phyloP scores from a whole-genome alignment of 2,329 filamentous ascomycete species.

The Cephalotrichum gorgonifer region DNA sequence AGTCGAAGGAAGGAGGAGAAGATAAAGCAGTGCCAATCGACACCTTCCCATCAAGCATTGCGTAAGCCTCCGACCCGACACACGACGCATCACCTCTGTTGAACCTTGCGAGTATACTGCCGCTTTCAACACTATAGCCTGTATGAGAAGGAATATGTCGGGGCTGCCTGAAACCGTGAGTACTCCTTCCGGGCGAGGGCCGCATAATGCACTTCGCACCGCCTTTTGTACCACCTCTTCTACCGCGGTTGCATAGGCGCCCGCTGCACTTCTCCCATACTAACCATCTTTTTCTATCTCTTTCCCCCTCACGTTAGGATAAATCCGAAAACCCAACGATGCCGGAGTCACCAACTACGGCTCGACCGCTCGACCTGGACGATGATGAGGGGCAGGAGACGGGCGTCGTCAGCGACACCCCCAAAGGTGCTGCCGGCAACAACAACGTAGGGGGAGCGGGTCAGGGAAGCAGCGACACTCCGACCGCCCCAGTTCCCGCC shows the following conservation, averaged over 20 bases:
- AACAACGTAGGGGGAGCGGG: conserved; percentile 12
- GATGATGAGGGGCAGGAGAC: conserved; percentile 60
- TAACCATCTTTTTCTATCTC: background rate
- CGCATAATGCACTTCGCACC: background rate
- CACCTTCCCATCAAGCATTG: background rate
- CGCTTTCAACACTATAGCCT: background rate
- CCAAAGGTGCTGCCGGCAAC: conserved; percentile 11
- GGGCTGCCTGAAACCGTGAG: conserved; percentile 4
- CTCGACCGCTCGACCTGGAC: conserved; percentile 54
- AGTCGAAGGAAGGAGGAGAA: background rate
- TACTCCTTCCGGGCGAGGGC: background rate
- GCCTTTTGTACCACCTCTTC: background rate
- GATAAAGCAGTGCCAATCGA: background rate
- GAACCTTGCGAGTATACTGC: too few species aligned
- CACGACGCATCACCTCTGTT: background rate
- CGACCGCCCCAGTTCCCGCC: conserved; percentile 13
- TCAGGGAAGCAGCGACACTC: conserved; percentile 3
- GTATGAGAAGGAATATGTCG: background rate
- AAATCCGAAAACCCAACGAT: conserved; percentile 31
- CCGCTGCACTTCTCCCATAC: background rate
- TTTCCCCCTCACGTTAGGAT: conserved; percentile 18
- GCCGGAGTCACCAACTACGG: conserved; percentile 58
- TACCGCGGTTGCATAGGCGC: background rate
- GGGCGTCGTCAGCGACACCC: conserved; percentile 35
- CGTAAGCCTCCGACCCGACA: background rate